phyloP scores from a whole-genome alignment of 352 stramenopile genomes.

The Globisporangium megalacanthum region DNA sequence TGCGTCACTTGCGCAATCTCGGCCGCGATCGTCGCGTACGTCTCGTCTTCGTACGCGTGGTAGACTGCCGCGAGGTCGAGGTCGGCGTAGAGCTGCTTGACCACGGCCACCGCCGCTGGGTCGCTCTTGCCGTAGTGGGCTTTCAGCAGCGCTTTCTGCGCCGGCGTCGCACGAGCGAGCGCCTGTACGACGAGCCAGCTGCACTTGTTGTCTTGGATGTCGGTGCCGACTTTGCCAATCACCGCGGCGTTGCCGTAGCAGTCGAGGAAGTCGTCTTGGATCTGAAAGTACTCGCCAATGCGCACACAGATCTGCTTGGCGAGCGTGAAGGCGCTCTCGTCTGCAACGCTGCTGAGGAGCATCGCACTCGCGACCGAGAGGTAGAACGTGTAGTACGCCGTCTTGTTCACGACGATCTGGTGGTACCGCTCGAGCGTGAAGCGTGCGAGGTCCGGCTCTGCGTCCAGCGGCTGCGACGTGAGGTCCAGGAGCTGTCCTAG shows the following conservation, averaged over 20 bases:
- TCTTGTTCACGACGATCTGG: conserved; percentile 98
- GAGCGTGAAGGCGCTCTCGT: conserved; percentile 67
- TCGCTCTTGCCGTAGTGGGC: conserved; percentile 92
- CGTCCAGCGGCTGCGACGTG: conserved; percentile 84
- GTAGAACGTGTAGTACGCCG: conserved; percentile 99
- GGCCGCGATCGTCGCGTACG: conserved; percentile 76
- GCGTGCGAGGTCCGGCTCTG: conserved; percentile 76
- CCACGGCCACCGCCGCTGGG: conserved; percentile 61
- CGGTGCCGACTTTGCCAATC: conserved; percentile 94
- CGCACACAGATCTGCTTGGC: conserved; percentile 93
- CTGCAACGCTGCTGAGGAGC: conserved; percentile 77
- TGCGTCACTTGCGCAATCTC: conserved; percentile 76
- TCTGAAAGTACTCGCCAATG: conserved; percentile 99
- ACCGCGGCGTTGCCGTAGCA: conserved; percentile 93
- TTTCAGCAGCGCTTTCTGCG: conserved; percentile 83
- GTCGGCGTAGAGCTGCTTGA: conserved; percentile 94
- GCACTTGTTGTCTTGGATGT: conserved; percentile 99
- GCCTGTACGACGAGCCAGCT: conserved; percentile 98
- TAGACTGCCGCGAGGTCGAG: conserved; percentile 88
- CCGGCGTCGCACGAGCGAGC: conserved; percentile 55
- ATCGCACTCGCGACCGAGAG: conserved; percentile 92
- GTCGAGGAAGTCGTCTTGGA: conserved; percentile 99
- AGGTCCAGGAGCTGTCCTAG: conserved; percentile 93
- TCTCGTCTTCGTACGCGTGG: conserved; percentile 93
- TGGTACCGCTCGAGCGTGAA: conserved; percentile 93